Evolutionary conservation across 2,329 filamentous ascomycete species (phyloP).

Genomic region (Aplosporella prunicola): DNA sequence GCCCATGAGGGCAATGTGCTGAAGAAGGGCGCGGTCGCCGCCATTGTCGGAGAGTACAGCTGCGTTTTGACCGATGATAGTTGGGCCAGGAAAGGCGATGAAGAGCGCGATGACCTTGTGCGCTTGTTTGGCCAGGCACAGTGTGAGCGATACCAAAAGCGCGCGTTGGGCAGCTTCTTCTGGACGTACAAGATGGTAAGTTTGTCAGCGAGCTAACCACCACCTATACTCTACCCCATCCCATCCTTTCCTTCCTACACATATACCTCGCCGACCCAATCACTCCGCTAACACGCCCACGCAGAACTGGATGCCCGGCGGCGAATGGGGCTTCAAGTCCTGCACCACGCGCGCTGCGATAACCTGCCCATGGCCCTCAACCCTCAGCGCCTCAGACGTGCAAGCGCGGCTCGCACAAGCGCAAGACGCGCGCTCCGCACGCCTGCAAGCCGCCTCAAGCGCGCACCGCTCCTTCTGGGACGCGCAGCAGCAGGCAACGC

Average conservation of each 20-base stretch:
- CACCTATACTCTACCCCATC: neutral
- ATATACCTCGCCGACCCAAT: neutral
- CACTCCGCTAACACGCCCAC: neutral
- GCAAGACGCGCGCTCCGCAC: slow-evolving; percentile 28
- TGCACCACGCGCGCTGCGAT: slow-evolving; percentile 40
- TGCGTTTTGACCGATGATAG: slow-evolving; percentile 46
- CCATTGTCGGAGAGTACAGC: slow-evolving; percentile 50
- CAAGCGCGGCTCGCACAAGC: slow-evolving; percentile 30
- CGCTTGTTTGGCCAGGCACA: slow-evolving; percentile 41
- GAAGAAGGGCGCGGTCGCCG: slow-evolving; percentile 42
- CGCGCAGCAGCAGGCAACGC: slow-evolving; percentile 31
- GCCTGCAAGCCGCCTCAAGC: slow-evolving; percentile 26
- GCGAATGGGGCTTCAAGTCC: slow-evolving; percentile 51
- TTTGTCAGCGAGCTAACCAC: neutral
- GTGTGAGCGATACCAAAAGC: slow-evolving; percentile 39
- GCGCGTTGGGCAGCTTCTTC: slow-evolving; percentile 46
- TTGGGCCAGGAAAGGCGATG: slow-evolving; percentile 31
- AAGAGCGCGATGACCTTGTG: slow-evolving; percentile 31
- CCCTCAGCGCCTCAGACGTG: slow-evolving; percentile 30
- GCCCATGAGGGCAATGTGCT: slow-evolving; percentile 39
- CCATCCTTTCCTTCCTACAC: neutral
- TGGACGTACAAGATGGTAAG: slow-evolving; percentile 50
- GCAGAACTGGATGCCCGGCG: slow-evolving; percentile 50
- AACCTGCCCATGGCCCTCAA: slow-evolving; percentile 30
- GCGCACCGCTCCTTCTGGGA: slow-evolving; percentile 45